Evolutionary conservation across 768 basidiomycete genomes (phyloP).

Genomic region (Pulveroboletus sp.): DNA sequence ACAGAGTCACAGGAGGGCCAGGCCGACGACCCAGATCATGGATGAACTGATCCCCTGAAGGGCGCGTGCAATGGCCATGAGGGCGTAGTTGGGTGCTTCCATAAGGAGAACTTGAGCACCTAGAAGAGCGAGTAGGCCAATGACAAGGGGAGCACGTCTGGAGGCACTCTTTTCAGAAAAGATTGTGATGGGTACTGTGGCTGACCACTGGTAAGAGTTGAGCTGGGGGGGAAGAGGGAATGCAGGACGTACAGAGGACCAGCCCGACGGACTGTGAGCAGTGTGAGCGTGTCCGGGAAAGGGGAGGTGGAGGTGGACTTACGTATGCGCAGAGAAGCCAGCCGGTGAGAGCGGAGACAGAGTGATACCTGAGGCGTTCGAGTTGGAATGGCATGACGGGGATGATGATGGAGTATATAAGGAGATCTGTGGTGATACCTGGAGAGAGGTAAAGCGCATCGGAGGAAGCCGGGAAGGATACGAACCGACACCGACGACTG

Average conservation of each 20-base stretch:
- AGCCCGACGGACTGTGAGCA: conserved; percentile 48
- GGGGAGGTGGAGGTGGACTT: conserved; percentile 21
- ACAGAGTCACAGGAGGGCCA: conserved; percentile 48
- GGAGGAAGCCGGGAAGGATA: background rate
- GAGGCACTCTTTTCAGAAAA: conserved; percentile 48
- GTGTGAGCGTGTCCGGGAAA: conserved; percentile 1
- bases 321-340: conserved; percentile 62
- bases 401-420: conserved; percentile 60
- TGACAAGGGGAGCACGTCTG: conserved; percentile 44
- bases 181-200: conserved; percentile 55
- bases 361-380: conserved; percentile 40
- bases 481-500: conserved; percentile 49
- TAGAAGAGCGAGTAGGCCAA: conserved; percentile 46
- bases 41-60: conserved; percentile 58
- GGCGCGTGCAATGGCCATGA: conserved; percentile 57
- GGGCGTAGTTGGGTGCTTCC: conserved; percentile 51
- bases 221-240: background rate
- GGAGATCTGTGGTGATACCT: conserved; percentile 45
- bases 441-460: background rate
- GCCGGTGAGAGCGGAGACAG: conserved; percentile 48
- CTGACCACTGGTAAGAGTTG: conserved; percentile 24
- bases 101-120: conserved; percentile 58
- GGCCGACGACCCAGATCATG: conserved; percentile 57
- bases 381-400: conserved; percentile 64
- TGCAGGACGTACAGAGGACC: conserved; percentile 40